Percentiles rank a stretch among this genome's conserved stretches.
These are phyloP conservation scores for Penicillium sp. DNA, from an alignment of 2,329 filamentous ascomycete genomes.

Conservation along the genomic window DNA sequence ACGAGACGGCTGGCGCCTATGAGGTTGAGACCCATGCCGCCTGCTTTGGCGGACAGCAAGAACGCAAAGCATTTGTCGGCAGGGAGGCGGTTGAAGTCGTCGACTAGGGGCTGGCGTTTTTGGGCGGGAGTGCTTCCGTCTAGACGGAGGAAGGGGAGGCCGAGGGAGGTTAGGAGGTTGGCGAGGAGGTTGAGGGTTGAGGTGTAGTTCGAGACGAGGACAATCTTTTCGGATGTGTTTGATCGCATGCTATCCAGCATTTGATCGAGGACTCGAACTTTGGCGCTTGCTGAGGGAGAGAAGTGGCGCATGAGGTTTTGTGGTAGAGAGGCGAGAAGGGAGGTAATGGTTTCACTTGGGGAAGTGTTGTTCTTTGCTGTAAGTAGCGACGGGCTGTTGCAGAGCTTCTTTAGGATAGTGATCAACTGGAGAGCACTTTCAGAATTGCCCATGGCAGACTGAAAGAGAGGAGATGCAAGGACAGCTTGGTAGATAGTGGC, in stretches of 20 bases:
- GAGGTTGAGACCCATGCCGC: slow-evolving; percentile 69
- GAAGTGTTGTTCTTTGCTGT: slow-evolving; percentile 50
- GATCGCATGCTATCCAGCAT: slow-evolving; percentile 62
- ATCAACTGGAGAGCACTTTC: slow-evolving; percentile 68
- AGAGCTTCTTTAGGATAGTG: slow-evolving; percentile 71
- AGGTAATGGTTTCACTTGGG: slow-evolving; percentile 48
- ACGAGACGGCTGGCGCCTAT: slow-evolving; percentile 69
- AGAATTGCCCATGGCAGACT: slow-evolving; percentile 60
- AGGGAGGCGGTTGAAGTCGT: slow-evolving; percentile 65
- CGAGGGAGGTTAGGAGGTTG: slow-evolving; percentile 60
- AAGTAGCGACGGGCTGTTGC: slow-evolving; percentile 68
- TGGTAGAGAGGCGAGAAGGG: slow-evolving; percentile 56
- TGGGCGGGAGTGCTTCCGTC: slow-evolving; percentile 65
- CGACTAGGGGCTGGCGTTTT: slow-evolving; percentile 68
- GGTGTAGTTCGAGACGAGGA: slow-evolving; percentile 76
- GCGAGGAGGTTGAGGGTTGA: slow-evolving; percentile 68
- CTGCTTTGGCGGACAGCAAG: slow-evolving; percentile 70
- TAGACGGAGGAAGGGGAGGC: slow-evolving; percentile 64
- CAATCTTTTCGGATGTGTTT: slow-evolving; percentile 67
- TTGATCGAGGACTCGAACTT: slow-evolving; percentile 66
- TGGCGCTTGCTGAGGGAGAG: slow-evolving; percentile 61
- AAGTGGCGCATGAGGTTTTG: slow-evolving; percentile 54
- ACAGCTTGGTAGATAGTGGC: slow-evolving; percentile 63
- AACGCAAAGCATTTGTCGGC: slow-evolving; percentile 65
- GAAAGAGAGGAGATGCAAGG: slow-evolving; percentile 64